These are phyloP conservation scores for Oropetium thomaeum DNA, from an alignment of 176 grass and related monocot genomes.

Conservation along the genomic window DNA sequence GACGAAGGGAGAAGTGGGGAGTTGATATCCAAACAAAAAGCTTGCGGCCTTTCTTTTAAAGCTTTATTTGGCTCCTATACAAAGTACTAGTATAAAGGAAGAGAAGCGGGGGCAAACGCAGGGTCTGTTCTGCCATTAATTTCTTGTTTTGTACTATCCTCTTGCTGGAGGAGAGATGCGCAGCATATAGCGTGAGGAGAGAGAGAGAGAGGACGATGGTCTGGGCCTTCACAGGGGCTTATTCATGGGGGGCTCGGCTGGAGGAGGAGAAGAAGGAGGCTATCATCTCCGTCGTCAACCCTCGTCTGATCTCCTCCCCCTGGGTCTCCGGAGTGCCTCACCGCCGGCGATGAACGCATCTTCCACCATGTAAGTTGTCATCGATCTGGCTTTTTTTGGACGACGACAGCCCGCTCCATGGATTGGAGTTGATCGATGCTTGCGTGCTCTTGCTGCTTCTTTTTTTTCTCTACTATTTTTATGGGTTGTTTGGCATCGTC, in stretches of 20 bases:
- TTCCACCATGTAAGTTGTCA: conserved; percentile 49
- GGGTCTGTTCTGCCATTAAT: conserved; percentile 62
- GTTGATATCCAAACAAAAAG: conserved; percentile 50
- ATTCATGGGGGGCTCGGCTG: conserved; percentile 25
- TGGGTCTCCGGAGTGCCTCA: background rate
- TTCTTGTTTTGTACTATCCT: conserved; percentile 40
- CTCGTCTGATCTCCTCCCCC: conserved; percentile 17
- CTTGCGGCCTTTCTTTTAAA: conserved; percentile 35
- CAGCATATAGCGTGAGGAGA: conserved; percentile 35
- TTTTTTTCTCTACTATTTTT: too few species aligned
- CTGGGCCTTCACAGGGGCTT: conserved; percentile 45
- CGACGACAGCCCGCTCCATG: background rate
- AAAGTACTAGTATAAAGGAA: conserved; percentile 46
- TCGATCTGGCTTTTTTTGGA: too few species aligned
- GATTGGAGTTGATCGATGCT: background rate
- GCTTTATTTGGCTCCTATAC: background rate
- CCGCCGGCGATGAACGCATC: conserved; percentile 32
- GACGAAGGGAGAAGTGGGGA: conserved; percentile 17
- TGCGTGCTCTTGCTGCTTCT: too few species aligned
- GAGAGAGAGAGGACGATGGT: conserved; percentile 48
- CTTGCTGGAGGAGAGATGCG: conserved; percentile 24
- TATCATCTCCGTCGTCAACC: background rate
- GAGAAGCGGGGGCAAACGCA: conserved; percentile 41
- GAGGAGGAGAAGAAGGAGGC: conserved; percentile 34
- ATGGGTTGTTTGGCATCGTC: too few species aligned